Percentiles rank a stretch among this genome's conserved stretches.
Conservation (phyloP, 2,329 filamentous ascomycete genomes). For the Chaetothyriales sp. region DNA sequence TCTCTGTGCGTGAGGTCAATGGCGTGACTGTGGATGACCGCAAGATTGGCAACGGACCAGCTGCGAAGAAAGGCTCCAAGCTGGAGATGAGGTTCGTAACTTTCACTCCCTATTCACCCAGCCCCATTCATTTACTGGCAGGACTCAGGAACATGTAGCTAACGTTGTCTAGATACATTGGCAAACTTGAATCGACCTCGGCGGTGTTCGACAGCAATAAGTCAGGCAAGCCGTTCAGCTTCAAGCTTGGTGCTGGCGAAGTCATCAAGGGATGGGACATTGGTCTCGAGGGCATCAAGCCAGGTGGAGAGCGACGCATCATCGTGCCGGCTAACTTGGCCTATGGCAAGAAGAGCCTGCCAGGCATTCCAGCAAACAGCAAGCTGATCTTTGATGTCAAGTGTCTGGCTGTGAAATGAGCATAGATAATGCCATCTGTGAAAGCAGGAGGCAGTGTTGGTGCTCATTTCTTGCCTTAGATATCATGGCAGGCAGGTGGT, state of each 20-base stretch:
- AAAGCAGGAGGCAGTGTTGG: neutral
- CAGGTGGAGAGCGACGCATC: conserved; percentile 84
- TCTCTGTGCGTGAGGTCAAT: conserved; percentile 55
- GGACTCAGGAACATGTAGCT: neutral
- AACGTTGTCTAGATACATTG: conserved; percentile 58
- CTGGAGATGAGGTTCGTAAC: conserved; percentile 50
- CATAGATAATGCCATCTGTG: neutral
- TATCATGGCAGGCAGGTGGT: neutral
- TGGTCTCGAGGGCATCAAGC: conserved; percentile 78
- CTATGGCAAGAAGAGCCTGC: conserved; percentile 65
- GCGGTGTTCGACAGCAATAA: conserved; percentile 91
- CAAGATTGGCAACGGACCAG: conserved; percentile 71
- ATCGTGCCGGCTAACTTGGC: conserved; percentile 75
- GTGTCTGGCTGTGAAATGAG: conserved; percentile 36
- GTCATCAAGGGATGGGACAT: conserved; percentile 99
- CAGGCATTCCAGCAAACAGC: conserved; percentile 83
- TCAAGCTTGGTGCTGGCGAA: conserved; percentile 86
- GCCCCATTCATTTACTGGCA: no score
- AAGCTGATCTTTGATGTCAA: conserved; percentile 85
- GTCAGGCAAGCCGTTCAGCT: conserved; percentile 92
- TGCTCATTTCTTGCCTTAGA: neutral
- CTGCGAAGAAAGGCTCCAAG: conserved; percentile 76
- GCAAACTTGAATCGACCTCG: conserved; percentile 72
- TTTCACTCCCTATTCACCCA: no score
- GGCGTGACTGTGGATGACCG: conserved; percentile 92